Evolutionary conservation across 2,329 filamentous ascomycete genomes (phyloP), one percentile per base, ranked within the genome.

Genomic region (Bisporella sp.): DNA sequence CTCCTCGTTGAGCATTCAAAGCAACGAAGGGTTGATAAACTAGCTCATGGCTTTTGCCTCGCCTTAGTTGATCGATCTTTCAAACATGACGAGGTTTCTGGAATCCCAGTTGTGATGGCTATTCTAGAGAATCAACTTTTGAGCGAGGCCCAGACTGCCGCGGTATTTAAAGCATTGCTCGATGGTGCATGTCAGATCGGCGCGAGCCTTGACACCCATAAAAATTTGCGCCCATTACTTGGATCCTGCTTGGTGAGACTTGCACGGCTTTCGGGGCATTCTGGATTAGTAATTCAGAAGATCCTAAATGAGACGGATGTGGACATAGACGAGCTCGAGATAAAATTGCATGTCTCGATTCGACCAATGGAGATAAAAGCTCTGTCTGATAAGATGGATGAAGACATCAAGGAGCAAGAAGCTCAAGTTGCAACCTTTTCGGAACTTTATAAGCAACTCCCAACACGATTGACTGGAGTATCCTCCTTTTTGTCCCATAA

Each of bases 321-420:
- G 53, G 85, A 93, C 60, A 78, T 93, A 42, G 81, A 89, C 53
- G 78, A 82, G 45, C 70, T 93, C 13, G 87, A 93, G 68, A 77
- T 88, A 69, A 85, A 81, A 58, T 73, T 95, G 21, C 84, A 88
- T 49, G 79, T 84, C 6, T 79, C 82, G 7, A 79, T 91, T 54
- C 78, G 84, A 40, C 77, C 78, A 59, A 66, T 77, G 42, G 65
- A 74, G 37, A 67, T 79, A 13, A 71, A 76, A n/a, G 71, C 73
- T 47, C 58, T 71, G 2, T 64, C 71, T 29, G 66, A 73, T 12
- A 80, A 80, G 73, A 69, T 68, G 13, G 73, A 73, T 54, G 61
- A 60, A 1, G 57, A 65, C 21, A 61, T 54, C 7, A 29, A n/a
- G 28, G 8, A 8, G 21, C 9, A 11, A 28, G 21, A 11, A 3